Evolutionary conservation across 2,329 filamentous ascomycete genomes (phyloP).

Genomic region (Nemania bipapillata): DNA sequence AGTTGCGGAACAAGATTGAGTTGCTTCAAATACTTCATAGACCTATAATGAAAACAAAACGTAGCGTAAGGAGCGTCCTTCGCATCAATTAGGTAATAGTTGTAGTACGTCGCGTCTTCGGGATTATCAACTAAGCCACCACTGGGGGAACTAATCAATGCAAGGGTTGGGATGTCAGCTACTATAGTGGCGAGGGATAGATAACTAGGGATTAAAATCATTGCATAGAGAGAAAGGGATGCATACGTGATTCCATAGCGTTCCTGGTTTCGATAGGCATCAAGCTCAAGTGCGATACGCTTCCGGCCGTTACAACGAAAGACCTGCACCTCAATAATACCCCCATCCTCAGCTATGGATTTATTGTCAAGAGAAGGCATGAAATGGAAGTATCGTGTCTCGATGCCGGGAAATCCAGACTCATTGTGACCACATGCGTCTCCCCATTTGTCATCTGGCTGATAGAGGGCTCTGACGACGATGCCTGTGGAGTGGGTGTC

Average conservation of each 20-base stretch:
- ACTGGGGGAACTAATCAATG: conserved; percentile 59
- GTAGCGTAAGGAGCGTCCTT: conserved; percentile 63
- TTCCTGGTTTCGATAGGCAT: conserved; percentile 60
- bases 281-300: conserved; percentile 56
- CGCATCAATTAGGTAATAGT: conserved; percentile 64
- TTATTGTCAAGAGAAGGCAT: conserved; percentile 52
- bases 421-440: conserved; percentile 53
- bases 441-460: conserved; percentile 58
- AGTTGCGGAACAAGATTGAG: conserved; percentile 60
- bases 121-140: conserved; percentile 65
- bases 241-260: conserved; percentile 65
- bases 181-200: not conserved
- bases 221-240: not conserved
- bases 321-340: conserved; percentile 64
- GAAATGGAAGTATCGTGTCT: conserved; percentile 64
- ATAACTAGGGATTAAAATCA: conserved; percentile 16
- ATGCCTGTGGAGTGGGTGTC: conserved; percentile 52
- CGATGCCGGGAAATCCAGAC: conserved; percentile 55
- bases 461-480: conserved; percentile 61
- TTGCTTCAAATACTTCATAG: conserved; percentile 60
- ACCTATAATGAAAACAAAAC: conserved; percentile 68
- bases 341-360: conserved; percentile 63
- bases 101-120: conserved; percentile 62
- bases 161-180: conserved; percentile 11
- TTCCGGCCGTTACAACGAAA: conserved; percentile 63